Base-by-base conservation (phyloP, 2,329 filamentous ascomycete genomes). In the Aureobasidium sp. region DNA sequence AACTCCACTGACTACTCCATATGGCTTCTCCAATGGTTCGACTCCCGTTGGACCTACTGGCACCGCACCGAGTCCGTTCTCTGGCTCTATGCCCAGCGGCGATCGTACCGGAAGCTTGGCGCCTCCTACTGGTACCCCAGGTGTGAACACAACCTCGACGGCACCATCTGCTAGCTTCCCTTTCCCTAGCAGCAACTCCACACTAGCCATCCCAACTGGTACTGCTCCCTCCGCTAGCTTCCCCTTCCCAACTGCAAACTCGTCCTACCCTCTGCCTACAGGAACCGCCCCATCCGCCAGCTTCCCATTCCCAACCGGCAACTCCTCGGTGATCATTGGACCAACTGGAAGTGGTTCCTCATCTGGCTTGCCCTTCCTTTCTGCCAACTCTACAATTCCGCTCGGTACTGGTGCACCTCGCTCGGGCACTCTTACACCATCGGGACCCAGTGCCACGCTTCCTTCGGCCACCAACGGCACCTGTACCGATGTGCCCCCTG, bases 221-320 rank as follows among this genome's bases (percentile, higher is more conserved):
- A 60, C 57, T 12, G 44, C 57, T 12, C 45, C 57, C 5, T 58
- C 55, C 14, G 29, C 55, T 15, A 37, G 55, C 20, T 58, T 60
- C 45, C 36, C 45, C 17, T 49, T 51, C 34, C 57, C 44, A 2
- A 49, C 34, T 5, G 22, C 25, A 37, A 60, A 60, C 22, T 49
- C 45, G 14, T 31, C 57, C 44, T 22, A 42, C 15, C 45, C n/a
- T 36, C 29, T 22, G 14, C 59, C 48, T 9, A 61, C 39, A 12
- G 59, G 39, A 27, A 61, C 59, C n/a, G 47, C 48, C 1, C 59
- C 59, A 15, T 45, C 47, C 20, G 47, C 59, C 20, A 61, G 47
- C 29, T 58, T 58, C 55, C 57, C 57, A 12, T 52, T 36, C 36
- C 45, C 45, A 5, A 51, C 57, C 11, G 47, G 36, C n/a, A 61